These are phyloP conservation scores for Penicillium sp. DNA, from an alignment of 2,329 filamentous ascomycete species.

Conservation along the genomic window DNA sequence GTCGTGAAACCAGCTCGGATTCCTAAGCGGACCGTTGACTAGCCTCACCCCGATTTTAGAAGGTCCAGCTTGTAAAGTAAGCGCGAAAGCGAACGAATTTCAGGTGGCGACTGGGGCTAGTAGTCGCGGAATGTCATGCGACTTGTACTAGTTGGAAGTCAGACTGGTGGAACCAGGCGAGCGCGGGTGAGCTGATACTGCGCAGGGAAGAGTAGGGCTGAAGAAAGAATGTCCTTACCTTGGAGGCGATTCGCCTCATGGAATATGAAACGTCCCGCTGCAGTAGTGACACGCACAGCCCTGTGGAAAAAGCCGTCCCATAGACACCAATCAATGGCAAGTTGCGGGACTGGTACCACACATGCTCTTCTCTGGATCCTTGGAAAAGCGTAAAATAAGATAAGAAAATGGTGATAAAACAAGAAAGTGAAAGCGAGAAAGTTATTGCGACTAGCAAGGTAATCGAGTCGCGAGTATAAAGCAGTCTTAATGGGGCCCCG, in stretches of 20 bases:
- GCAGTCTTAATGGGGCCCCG: conserved; percentile 6
- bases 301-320: conserved; percentile 20
- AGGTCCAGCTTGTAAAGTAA: conserved; percentile 22
- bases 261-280: conserved; percentile 26
- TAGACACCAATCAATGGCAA: conserved; percentile 23
- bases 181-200: conserved; percentile 4
- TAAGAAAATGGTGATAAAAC: neutral
- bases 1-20: conserved; percentile 24
- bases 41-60: conserved; percentile 14
- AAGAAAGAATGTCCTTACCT: conserved; percentile 13
- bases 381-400: neutral
- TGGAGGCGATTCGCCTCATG: conserved; percentile 27
- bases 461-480: conserved; percentile 11
- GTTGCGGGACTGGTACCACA: conserved; percentile 11
- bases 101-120: conserved; percentile 6
- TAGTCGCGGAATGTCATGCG: conserved; percentile 12
- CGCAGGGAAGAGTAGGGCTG: conserved; percentile 25
- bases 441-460: conserved; percentile 6
- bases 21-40: conserved; percentile 17
- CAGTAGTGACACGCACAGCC: conserved; percentile 25
- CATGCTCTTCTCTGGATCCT: conserved; percentile 14
- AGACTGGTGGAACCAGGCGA: conserved; percentile 14
- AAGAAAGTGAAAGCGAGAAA: neutral
- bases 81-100: conserved; percentile 3
- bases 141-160: conserved; percentile 19